Evolutionary conservation across 1,284 basidiomycete species (phyloP).

Genomic region (Papiliotrema nemorosa): DNA sequence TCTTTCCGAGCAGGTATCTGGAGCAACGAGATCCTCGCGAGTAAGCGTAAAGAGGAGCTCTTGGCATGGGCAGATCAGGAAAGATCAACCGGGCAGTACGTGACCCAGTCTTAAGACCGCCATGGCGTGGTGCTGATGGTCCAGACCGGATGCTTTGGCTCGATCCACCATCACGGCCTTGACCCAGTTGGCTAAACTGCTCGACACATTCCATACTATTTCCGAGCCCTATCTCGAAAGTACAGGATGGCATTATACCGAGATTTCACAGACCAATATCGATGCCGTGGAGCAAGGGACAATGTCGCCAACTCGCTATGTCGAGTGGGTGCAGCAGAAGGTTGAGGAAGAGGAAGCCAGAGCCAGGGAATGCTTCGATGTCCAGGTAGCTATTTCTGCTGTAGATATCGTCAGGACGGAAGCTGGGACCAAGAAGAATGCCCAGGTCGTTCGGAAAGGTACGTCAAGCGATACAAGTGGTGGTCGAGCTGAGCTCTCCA

Average conservation of each 20-base stretch:
- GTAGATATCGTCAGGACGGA: slow-evolving; percentile 16
- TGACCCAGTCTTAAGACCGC: not conserved
- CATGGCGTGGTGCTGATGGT: slow-evolving; percentile 20
- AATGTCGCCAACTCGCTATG: slow-evolving; percentile 25
- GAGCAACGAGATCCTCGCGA: slow-evolving; percentile 52
- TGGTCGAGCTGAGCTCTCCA: slow-evolving; percentile 31
- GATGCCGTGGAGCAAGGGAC: slow-evolving; percentile 16
- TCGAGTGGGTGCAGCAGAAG: slow-evolving; percentile 33
- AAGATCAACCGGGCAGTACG: slow-evolving; percentile 42
- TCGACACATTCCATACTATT: slow-evolving; percentile 22
- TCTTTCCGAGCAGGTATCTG: slow-evolving; percentile 58
- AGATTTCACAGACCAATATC: slow-evolving; percentile 9
- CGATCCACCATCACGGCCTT: slow-evolving; percentile 20
- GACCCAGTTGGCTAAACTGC: slow-evolving; percentile 14
- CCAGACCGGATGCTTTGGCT: slow-evolving; percentile 8
- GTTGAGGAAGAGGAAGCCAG: slow-evolving; percentile 30
- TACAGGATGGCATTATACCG: slow-evolving; percentile 23
- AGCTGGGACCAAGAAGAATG: slow-evolving; percentile 18
- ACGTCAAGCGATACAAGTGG: slow-evolving; percentile 51
- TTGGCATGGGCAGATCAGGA: slow-evolving; percentile 61
- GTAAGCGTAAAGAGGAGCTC: slow-evolving; percentile 56
- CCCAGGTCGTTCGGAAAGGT: slow-evolving; percentile 25
- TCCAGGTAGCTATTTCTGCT: slow-evolving; percentile 15
- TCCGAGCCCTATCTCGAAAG: slow-evolving; percentile 24
- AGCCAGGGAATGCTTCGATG: slow-evolving; percentile 15